phyloP scores from a whole-genome alignment of 2,329 filamentous ascomycete species.

The Trichoderma sp. region DNA sequence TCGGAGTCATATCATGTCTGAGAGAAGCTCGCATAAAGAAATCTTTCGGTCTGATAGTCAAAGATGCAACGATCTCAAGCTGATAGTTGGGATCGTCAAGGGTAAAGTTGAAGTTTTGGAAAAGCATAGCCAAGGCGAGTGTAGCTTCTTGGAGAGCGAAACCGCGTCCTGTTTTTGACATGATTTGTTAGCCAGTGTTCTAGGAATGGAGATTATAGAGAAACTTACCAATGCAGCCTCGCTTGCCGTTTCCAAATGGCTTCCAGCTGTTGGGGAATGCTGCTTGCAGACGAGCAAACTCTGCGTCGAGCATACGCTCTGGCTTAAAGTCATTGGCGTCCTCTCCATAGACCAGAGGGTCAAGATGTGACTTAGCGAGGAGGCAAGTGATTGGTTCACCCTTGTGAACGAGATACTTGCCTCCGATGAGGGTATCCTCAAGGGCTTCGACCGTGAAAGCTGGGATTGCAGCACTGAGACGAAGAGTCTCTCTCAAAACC shows the following conservation, averaged over 20 bases:
- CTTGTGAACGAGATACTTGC: slow-evolving; percentile 63
- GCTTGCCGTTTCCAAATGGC: slow-evolving; percentile 73
- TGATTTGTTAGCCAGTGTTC: not conserved
- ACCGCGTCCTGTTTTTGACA: slow-evolving; percentile 43
- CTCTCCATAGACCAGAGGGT: slow-evolving; percentile 66
- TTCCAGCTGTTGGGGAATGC: slow-evolving; percentile 69
- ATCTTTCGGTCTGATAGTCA: slow-evolving; percentile 67
- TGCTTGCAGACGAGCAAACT: slow-evolving; percentile 63
- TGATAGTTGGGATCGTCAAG: slow-evolving; percentile 64
- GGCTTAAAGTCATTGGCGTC: slow-evolving; percentile 69
- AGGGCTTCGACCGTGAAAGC: slow-evolving; percentile 58
- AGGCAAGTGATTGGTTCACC: slow-evolving; percentile 55
- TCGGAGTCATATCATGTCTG: slow-evolving; percentile 52
- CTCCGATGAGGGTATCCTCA: slow-evolving; percentile 59
- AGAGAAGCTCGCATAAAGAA: slow-evolving; percentile 65
- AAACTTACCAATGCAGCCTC: slow-evolving; percentile 67
- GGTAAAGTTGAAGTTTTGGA: slow-evolving; percentile 73
- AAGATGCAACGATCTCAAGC: slow-evolving; percentile 57
- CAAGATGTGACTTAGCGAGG: slow-evolving; percentile 60
- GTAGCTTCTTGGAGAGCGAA: slow-evolving; percentile 77
- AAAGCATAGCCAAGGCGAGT: slow-evolving; percentile 62
- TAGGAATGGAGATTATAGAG: not conserved
- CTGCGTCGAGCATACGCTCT: slow-evolving; percentile 72
- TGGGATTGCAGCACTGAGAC: slow-evolving; percentile 64
- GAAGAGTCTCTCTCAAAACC: slow-evolving; percentile 67